A percentile compares a stretch with the other conserved stretches of the same genome.
Conservation (phyloP, 148 eudicot species). For the Vaccinium macrocarpon region DNA sequence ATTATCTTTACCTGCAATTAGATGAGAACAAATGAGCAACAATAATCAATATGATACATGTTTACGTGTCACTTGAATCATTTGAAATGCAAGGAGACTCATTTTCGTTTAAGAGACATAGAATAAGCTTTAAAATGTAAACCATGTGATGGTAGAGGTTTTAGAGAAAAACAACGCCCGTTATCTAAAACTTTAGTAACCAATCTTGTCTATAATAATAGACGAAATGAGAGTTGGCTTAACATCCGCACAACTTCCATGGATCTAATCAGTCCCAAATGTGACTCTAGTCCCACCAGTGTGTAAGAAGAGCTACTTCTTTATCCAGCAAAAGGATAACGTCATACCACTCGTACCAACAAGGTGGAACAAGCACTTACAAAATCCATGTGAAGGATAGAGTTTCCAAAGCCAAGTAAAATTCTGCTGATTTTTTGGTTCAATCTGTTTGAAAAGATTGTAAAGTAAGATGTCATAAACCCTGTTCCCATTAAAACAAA, state of each 20-base stretch:
- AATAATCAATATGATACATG: not conserved
- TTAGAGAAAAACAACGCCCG: not conserved
- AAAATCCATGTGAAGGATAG: not conserved
- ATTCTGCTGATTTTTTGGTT: not conserved
- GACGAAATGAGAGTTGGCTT: not conserved
- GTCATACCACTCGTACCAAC: not conserved
- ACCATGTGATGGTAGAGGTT: not conserved
- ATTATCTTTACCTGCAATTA: constrained; percentile 62
- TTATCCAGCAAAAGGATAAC: not conserved
- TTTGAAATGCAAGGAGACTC: not conserved
- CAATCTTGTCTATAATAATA: not conserved
- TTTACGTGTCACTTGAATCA: not conserved
- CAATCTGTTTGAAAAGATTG: not conserved
- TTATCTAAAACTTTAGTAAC: not conserved
- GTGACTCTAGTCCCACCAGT: not conserved
- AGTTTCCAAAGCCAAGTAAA: not conserved
- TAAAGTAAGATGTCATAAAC: constrained; percentile 4
- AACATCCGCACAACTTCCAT: not conserved
- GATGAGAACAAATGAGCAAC: constrained; percentile 5
- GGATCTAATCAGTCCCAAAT: not conserved
- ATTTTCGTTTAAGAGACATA: not conserved
- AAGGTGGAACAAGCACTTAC: constrained; percentile 6
- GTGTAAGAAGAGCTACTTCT: not conserved
- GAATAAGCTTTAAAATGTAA: not conserved
- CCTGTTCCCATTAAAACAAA: not conserved